Conservation (phyloP, 345 rosid species). For the Pistacia integerrima region DNA sequence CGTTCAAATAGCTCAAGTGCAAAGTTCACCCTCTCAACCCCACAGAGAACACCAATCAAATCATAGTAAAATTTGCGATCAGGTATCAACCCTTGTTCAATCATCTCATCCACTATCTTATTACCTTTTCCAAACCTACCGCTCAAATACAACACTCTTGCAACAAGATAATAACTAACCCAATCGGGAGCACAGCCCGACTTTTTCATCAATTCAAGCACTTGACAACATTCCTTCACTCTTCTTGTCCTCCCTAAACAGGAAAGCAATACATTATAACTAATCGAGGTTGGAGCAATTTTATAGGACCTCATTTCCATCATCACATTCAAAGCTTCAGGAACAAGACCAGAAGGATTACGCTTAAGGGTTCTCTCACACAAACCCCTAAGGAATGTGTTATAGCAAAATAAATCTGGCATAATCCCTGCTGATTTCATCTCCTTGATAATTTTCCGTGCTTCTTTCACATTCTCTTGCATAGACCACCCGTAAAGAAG, state of each 20-base stretch:
- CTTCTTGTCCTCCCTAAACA: constrained; percentile 77
- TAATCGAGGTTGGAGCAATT: constrained; percentile 58
- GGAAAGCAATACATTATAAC: constrained; percentile 78
- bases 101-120: constrained; percentile 74
- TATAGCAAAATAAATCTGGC: constrained; percentile 75
- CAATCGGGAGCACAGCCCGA: constrained; percentile 62
- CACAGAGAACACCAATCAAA: constrained; percentile 79
- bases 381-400: constrained; percentile 69
- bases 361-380: constrained; percentile 57
- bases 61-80: constrained; percentile 69
- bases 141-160: constrained; percentile 67
- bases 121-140: constrained; percentile 87
- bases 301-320: constrained; percentile 74
- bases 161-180: constrained; percentile 80
- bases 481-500: constrained; percentile 73
- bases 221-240: constrained; percentile 66
- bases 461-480: constrained; percentile 66
- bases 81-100: constrained; percentile 53
- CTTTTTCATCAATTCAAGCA: constrained; percentile 73
- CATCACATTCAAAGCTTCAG: constrained; percentile 85
- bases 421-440: constrained; percentile 61
- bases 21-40: constrained; percentile 66
- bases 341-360: constrained; percentile 87
- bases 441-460: constrained; percentile 67
- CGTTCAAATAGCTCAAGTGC: constrained; percentile 68